These are phyloP conservation scores for Wallacemonas collosoma DNA, from an alignment of 208 protist species.

Conservation along the genomic window DNA sequence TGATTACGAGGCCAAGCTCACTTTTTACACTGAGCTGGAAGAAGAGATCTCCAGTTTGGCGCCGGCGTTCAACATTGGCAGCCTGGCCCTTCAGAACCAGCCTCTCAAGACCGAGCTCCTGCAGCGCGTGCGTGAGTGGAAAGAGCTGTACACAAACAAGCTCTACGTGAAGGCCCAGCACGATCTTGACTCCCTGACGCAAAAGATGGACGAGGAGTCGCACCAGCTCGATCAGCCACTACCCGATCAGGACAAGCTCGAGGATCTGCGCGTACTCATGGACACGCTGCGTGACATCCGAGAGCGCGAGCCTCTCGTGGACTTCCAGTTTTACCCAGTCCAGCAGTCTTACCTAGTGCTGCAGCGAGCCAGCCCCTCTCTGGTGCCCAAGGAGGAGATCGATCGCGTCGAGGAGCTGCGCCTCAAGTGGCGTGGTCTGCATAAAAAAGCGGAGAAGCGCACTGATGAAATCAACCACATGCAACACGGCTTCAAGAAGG, in stretches of 20 bases:
- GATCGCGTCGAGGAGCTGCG: slow-evolving; percentile 95
- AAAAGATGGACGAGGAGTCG: slow-evolving; percentile 94
- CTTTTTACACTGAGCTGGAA: slow-evolving; percentile 88
- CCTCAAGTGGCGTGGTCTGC: slow-evolving; percentile 93
- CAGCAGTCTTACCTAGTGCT: slow-evolving; percentile 95
- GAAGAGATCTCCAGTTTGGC: slow-evolving; percentile 88
- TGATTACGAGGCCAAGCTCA: slow-evolving; percentile 94
- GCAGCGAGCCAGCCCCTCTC: slow-evolving; percentile 79
- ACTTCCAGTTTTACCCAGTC: slow-evolving; percentile 94
- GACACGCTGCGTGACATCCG: slow-evolving; percentile 91
- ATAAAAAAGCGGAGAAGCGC: slow-evolving; percentile 70
- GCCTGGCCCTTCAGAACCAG: slow-evolving; percentile 93
- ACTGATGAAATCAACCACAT: slow-evolving; percentile 92
- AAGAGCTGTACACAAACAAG: slow-evolving; percentile 93
- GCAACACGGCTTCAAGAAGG: slow-evolving; percentile 93
- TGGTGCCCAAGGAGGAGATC: slow-evolving; percentile 96
- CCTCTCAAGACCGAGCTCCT: slow-evolving; percentile 93
- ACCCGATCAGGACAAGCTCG: slow-evolving; percentile 93
- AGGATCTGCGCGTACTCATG: slow-evolving; percentile 95
- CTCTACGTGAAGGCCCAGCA: slow-evolving; percentile 92
- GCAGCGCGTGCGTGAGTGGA: slow-evolving; percentile 92
- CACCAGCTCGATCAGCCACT: slow-evolving; percentile 90
- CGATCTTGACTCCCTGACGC: slow-evolving; percentile 89
- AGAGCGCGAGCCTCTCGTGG: slow-evolving; percentile 91
- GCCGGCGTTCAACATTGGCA: slow-evolving; percentile 90